Conservation (phyloP, 2,329 filamentous ascomycete species). For the Amauroascus verrucosus region DNA sequence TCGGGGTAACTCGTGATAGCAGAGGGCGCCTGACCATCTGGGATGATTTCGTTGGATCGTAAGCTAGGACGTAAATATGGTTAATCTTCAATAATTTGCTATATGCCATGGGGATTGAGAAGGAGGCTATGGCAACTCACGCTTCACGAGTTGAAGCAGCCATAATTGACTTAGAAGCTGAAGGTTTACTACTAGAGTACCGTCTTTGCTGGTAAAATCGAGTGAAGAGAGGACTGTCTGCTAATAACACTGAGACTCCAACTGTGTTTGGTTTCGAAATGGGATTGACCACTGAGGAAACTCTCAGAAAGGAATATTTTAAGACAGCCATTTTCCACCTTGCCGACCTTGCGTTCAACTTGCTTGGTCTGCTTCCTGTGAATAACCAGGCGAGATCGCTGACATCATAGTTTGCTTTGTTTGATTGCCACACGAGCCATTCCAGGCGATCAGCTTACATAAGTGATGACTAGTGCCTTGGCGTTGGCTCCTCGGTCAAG, state of each 20-base stretch:
- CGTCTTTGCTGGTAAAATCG: not conserved
- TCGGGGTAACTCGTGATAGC: not conserved
- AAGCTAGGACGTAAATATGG: not conserved
- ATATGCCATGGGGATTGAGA: not conserved
- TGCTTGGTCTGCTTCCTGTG: not conserved
- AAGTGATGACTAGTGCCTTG: no score
- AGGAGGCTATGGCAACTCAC: constrained; percentile 8
- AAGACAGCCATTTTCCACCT: not conserved
- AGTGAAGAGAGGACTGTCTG: not conserved
- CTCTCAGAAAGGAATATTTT: not conserved
- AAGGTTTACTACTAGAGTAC: not conserved
- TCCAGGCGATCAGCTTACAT: not conserved
- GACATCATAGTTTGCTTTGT: constrained; percentile 10
- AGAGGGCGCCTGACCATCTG: constrained; percentile 9
- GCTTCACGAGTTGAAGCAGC: constrained; percentile 13
- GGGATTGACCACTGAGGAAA: not conserved
- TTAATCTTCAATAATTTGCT: not conserved
- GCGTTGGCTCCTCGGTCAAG: not conserved
- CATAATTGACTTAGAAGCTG: not conserved
- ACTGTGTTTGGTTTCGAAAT: not conserved
- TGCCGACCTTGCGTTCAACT: not conserved
- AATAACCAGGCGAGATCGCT: not conserved
- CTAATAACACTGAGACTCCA: not conserved
- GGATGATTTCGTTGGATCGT: constrained; percentile 10
- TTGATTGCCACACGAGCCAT: not conserved